Evolutionary conservation across 305 asterid species (phyloP), one percentile per base, ranked within the genome.

Genomic region (Solanum aculeatissimum): DNA sequence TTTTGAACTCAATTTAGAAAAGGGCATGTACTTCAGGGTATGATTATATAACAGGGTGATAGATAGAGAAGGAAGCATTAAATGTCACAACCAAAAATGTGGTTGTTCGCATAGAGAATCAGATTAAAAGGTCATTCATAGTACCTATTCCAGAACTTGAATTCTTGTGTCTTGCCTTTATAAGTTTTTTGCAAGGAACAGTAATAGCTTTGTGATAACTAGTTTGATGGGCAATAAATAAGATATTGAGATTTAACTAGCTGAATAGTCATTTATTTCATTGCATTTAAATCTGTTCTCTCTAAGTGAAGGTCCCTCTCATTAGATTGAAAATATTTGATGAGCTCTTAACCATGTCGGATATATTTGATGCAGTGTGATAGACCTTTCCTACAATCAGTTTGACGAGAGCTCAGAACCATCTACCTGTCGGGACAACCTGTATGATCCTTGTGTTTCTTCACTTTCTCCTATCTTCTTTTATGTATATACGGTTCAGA

Each of bases 381-480:
- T 88, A 43, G 97, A 93, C 87, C 88, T 93, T 89, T 92, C 97
- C 32, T 93, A 91, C 91, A 92, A 93, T 68, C 91, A 88, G 85
- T 90, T 93, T 75, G 32, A 70, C 0, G 86, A 83, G 87, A 86
- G 62, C 84, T 86, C 88, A 29, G 89, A 85, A 23, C 89, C 93
- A 68, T 5, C 87, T 74, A 14, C 3, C 53, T 92, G 95, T 85
- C 85, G 13, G 16, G 92, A 87, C 23, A 85, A 80, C 54, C 70
- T 87, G 95, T 93, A 87, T 83, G 93, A 53, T 74, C 84, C 38
- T 63, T 23, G 85, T 65, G 14, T 87, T n/a, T 42, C 53, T 13
- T 85, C 12, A 32, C 80, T 84, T 15, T 58, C 15, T 81, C 63
- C 47, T 75, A 23, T 42, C 69, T 19, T 40, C 42, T 62, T 60